A percentile compares a stretch with the other conserved stretches of the same genome.
Evolutionary conservation across 2,329 filamentous ascomycete genomes (phyloP).

Genomic region (Hymenoscyphus occultus): DNA sequence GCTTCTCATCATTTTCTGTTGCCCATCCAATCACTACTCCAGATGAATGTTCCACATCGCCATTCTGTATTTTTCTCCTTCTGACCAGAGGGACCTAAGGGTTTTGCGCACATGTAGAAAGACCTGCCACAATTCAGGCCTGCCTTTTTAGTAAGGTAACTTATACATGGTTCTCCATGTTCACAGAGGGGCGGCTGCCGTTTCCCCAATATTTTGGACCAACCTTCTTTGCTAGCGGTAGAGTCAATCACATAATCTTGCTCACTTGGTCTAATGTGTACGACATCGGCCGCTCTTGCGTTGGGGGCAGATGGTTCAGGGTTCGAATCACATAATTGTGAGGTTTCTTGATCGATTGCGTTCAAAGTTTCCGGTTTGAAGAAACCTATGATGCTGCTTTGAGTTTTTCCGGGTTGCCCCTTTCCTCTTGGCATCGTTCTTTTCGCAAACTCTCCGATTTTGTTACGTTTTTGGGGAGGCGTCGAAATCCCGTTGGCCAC

Average conservation of each 20-base stretch:
- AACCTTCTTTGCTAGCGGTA: constrained; percentile 73
- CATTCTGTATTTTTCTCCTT: constrained; percentile 84
- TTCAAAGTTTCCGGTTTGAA: constrained; percentile 61
- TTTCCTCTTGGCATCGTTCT: constrained; percentile 35
- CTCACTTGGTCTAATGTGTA: constrained; percentile 15
- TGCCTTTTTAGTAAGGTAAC: constrained; percentile 79
- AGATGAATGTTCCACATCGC: constrained; percentile 81
- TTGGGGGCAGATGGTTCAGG: not conserved
- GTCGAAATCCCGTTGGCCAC: constrained; percentile 10
- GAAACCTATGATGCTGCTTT: constrained; percentile 64
- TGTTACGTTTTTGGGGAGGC: constrained; percentile 48
- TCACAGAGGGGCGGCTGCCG: constrained; percentile 76
- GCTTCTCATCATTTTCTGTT: not conserved
- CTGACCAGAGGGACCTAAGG: constrained; percentile 78
- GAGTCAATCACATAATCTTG: constrained; percentile 56
- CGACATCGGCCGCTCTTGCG: not conserved
- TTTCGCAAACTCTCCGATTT: constrained; percentile 35
- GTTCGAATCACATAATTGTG: not conserved
- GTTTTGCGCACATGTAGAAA: constrained; percentile 65
- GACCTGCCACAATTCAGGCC: constrained; percentile 75
- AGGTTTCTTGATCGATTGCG: constrained; percentile 7
- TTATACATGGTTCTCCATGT: constrained; percentile 84
- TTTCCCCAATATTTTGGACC: constrained; percentile 79
- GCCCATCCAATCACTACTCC: constrained; percentile 35
- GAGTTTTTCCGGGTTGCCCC: constrained; percentile 46